Conservation (phyloP, 139 green algal species). For the Chlamydomonas incerta region DNA sequence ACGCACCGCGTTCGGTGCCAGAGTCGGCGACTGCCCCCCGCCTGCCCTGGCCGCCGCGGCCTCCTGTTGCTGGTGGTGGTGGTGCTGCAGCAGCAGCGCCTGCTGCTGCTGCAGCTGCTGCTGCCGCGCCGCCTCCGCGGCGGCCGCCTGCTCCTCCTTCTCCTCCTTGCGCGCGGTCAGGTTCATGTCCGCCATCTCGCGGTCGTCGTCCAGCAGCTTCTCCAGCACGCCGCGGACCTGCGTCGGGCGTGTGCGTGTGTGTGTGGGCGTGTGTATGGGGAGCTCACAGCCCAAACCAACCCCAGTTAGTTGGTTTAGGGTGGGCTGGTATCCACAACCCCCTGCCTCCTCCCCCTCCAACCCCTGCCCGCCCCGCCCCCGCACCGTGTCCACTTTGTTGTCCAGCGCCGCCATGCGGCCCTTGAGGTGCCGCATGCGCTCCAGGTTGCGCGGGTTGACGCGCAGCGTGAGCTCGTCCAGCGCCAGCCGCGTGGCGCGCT, state of each 20-base stretch:
- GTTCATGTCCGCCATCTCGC: conserved; percentile 49
- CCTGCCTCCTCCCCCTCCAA: neutral
- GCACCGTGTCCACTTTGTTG: conserved; percentile 41
- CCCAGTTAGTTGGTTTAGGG: too few relatives aligned
- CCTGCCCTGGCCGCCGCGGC: too few relatives aligned
- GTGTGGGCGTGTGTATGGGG: too few relatives aligned
- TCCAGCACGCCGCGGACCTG: conserved; percentile 53
- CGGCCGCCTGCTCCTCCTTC: neutral
- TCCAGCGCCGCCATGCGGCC: conserved; percentile 33
- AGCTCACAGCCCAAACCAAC: too few relatives aligned
- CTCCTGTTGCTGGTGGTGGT: too few relatives aligned
- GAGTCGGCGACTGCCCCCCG: too few relatives aligned
- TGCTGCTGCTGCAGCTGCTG: neutral
- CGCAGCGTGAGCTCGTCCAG: conserved; percentile 48
- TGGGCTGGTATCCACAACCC: too few relatives aligned
- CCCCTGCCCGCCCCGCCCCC: neutral
- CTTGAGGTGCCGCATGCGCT: conserved; percentile 49
- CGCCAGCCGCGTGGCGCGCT: conserved; percentile 22
- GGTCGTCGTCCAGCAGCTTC: conserved; percentile 56
- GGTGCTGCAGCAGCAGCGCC: neutral
- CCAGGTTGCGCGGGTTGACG: conserved; percentile 48
- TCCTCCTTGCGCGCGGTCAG: conserved; percentile 28
- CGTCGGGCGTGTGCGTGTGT: too few relatives aligned
- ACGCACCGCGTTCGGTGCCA: too few relatives aligned
- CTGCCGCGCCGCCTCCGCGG: neutral